Base-by-base conservation (phyloP, 371 early-diverging fungal genomes). In the Mortierella sp. region DNA sequence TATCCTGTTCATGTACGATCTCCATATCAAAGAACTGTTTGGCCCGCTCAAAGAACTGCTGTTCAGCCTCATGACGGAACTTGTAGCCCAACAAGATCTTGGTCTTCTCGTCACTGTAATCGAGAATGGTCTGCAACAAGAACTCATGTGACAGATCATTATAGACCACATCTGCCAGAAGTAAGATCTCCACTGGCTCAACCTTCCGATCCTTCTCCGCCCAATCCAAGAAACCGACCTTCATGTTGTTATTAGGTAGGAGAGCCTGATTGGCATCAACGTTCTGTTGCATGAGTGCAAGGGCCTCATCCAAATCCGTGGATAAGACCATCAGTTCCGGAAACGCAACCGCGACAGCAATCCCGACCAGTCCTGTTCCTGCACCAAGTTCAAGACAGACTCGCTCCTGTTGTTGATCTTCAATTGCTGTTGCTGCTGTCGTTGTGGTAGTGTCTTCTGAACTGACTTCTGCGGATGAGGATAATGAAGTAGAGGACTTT, bases 351-450 rank as follows among this genome's bases (percentile, higher is more conserved):
- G 78, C 78, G 12, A 70, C 66, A 0, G 78, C 70, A 51, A 78
- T 78, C 2, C 78, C 78, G 37, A 78, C 78, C 12, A 78, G 37
- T 48, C 78, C 78, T 23, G 78, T 78, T 50, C 78, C 78, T 54
- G 78, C 78, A 19, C 78, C 78, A 31, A 78, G 70, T 19, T 78
- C 78, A 3, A 78, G 37, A n/a, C 78, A 78, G 12, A 75, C 70
- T 37, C 76, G 42, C 43, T 60, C 28, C 6, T 56, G 58, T 26
- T 28, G 26, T 19, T 50, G 26, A 6, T 27, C 30, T 42, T 14
- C 19, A 3, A 28, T n/a, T 55, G 55, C 41, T 55, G 42, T 41
- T 55, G 43, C 3, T 28, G 3, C 23, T n/a, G 56, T 56, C 3
- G 30, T 14, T 11, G 37, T 34, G 37, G 4, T 4, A 34, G 37